Evolutionary conservation across 2,329 filamentous ascomycete genomes (phyloP).

Genomic region (Beauveria sp.): DNA sequence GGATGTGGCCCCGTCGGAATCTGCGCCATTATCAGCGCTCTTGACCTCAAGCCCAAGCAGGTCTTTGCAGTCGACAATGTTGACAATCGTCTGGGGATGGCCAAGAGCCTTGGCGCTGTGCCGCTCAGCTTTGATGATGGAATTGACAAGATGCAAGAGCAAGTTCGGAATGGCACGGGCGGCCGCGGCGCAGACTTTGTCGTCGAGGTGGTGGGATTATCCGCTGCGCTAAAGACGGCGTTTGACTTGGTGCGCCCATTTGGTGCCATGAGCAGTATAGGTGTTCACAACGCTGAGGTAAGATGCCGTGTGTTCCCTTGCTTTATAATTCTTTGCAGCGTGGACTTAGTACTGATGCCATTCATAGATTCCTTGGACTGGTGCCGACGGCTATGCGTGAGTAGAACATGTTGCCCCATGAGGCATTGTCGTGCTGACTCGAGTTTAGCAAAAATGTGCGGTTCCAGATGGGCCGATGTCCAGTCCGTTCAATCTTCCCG

Average conservation of each 20-base stretch:
- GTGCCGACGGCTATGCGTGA: conserved; percentile 53
- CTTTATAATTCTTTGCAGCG: background rate
- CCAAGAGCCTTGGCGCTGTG: conserved; percentile 68
- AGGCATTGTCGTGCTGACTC: conserved; percentile 17
- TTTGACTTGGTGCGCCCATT: conserved; percentile 66
- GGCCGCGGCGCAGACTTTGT: conserved; percentile 81
- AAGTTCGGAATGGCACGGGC: conserved; percentile 66
- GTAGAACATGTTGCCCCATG: conserved; percentile 15
- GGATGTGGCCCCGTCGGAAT: conserved; percentile 83
- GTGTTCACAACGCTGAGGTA: conserved; percentile 68
- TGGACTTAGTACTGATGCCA: conserved; percentile 16
- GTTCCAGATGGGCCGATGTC: conserved; percentile 69
- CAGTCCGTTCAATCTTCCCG: conserved; percentile 62
- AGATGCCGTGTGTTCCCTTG: conserved; percentile 12
- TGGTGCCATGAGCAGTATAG: conserved; percentile 67
- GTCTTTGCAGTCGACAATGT: conserved; percentile 76
- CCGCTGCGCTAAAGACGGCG: conserved; percentile 59
- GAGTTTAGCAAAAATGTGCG: conserved; percentile 57
- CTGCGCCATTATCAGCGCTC: conserved; percentile 70
- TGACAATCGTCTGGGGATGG: conserved; percentile 64
- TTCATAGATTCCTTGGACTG: conserved; percentile 57
- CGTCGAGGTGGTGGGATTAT: conserved; percentile 69
- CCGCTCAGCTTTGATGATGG: conserved; percentile 71
- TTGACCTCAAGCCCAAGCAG: conserved; percentile 67
- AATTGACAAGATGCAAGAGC: conserved; percentile 54